A percentile compares a stretch with the other conserved stretches of the same genome.
Conservation (phyloP, 306 rosid species). For the Trichosanthes cucumerina region DNA sequence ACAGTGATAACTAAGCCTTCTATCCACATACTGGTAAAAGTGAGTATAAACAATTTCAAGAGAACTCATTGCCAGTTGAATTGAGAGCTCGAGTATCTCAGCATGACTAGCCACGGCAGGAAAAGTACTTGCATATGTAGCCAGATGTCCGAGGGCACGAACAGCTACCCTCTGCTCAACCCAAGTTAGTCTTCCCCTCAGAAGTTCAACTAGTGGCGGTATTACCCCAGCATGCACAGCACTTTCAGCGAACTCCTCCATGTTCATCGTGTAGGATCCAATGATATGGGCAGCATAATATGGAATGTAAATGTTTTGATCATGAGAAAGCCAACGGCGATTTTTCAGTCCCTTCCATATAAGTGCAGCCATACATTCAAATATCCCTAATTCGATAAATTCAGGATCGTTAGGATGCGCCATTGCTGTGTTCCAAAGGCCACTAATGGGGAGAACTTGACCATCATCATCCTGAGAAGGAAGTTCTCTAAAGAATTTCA, state of each 20-base stretch:
- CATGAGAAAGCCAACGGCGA: slow-evolving; percentile 95
- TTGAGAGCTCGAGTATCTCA: slow-evolving; percentile 88
- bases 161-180: slow-evolving; percentile 99
- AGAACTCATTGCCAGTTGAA: slow-evolving; percentile 86
- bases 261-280: slow-evolving; percentile 97
- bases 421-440: slow-evolving; percentile 99
- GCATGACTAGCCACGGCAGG: slow-evolving; percentile 72
- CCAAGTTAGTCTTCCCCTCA: slow-evolving; percentile 94
- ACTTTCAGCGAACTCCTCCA: slow-evolving; percentile 90
- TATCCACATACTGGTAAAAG: slow-evolving; percentile 78
- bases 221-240: slow-evolving; percentile 82
- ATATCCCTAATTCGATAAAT: slow-evolving; percentile 82
- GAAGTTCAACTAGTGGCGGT: slow-evolving; percentile 85
- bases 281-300: slow-evolving; percentile 96
- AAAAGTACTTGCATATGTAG: slow-evolving; percentile 86
- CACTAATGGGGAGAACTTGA: slow-evolving; percentile 98
- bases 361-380: slow-evolving; percentile 92
- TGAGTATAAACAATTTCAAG: slow-evolving; percentile 93
- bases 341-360: slow-evolving; percentile 97
- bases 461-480: slow-evolving; percentile 95
- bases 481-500: slow-evolving; percentile 87
- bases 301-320: slow-evolving; percentile 93
- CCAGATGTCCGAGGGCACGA: slow-evolving; percentile 95
- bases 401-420: slow-evolving; percentile 99
- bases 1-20: slow-evolving; percentile 93